phyloP scores from a whole-genome alignment of 371 early-diverging fungal species.

The Mucor mucedo region DNA sequence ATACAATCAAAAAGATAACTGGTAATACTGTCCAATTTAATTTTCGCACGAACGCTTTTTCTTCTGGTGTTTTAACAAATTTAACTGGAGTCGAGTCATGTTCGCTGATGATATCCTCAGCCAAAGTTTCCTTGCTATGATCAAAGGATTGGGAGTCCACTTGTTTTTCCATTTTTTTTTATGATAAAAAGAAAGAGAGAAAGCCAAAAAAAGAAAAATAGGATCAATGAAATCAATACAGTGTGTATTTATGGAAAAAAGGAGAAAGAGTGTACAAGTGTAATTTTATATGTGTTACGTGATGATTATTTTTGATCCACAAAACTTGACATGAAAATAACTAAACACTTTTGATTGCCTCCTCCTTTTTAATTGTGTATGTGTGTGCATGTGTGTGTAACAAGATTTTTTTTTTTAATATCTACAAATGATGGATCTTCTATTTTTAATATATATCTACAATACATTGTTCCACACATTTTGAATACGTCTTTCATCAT shows the following conservation, averaged over 20 bases:
- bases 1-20: constrained; percentile 28
- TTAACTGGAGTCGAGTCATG: too few relatives aligned
- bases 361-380: background rate
- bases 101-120: background rate
- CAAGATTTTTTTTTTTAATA: background rate
- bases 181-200: constrained; percentile 1
- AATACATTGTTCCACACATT: constrained; percentile 27
- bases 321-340: constrained; percentile 1
- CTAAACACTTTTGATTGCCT: background rate
- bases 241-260: background rate
- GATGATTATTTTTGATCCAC: background rate
- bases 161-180: background rate
- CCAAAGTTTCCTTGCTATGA: background rate
- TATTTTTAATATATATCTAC: constrained; percentile 12
- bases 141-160: background rate
- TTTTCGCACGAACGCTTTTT: constrained; percentile 32
- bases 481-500: constrained; percentile 13
- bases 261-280: background rate
- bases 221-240: background rate
- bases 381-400: background rate
- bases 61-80: constrained; percentile 27
- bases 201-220: background rate
- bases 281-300: background rate
- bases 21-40: constrained; percentile 36
- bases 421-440: background rate